Evolutionary conservation across 2,329 filamentous ascomycete species (phyloP).

Genomic region (Thermochaetoides dissita): DNA sequence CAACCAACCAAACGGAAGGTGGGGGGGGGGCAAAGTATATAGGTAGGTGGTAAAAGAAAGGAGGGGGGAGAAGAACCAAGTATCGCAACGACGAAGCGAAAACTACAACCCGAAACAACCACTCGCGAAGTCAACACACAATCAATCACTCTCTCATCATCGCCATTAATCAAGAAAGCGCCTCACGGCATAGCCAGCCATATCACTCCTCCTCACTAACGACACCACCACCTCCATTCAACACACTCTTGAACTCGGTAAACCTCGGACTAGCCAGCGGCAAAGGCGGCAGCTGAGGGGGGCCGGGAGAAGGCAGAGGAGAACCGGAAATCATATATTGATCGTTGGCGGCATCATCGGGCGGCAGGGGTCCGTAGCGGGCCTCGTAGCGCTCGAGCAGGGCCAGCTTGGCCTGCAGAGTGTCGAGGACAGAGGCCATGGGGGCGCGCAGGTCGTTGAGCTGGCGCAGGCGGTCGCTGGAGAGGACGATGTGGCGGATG

Average conservation of each 20-base stretch:
- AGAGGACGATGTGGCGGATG: slow-evolving; percentile 64
- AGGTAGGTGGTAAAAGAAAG: not conserved
- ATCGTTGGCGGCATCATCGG: not conserved
- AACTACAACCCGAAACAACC: too few relatives aligned
- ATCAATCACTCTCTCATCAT: too few relatives aligned
- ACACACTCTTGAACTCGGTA: too few relatives aligned
- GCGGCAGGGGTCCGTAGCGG: slow-evolving; percentile 26
- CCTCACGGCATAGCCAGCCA: too few relatives aligned
- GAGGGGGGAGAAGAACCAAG: not conserved
- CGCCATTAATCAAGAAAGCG: too few relatives aligned
- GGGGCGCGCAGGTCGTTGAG: slow-evolving; percentile 64
- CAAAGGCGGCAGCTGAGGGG: too few relatives aligned
- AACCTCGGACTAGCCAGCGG: too few relatives aligned
- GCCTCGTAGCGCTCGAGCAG: slow-evolving; percentile 50
- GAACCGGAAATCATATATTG: not conserved
- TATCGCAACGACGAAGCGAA: too few relatives aligned
- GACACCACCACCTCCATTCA: too few relatives aligned
- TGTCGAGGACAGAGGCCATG: slow-evolving; percentile 57
- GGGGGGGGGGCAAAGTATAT: too few relatives aligned
- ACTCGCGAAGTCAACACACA: too few relatives aligned
- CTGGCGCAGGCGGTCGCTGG: slow-evolving; percentile 45
- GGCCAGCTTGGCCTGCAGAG: slow-evolving; percentile 45
- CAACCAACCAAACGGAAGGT: not conserved
- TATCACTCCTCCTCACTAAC: too few relatives aligned
- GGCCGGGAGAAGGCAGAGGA: not conserved